These are phyloP conservation scores for Lipomyces yamanashiensis DNA, from an alignment of 805 yeast species.

Conservation along the genomic window DNA sequence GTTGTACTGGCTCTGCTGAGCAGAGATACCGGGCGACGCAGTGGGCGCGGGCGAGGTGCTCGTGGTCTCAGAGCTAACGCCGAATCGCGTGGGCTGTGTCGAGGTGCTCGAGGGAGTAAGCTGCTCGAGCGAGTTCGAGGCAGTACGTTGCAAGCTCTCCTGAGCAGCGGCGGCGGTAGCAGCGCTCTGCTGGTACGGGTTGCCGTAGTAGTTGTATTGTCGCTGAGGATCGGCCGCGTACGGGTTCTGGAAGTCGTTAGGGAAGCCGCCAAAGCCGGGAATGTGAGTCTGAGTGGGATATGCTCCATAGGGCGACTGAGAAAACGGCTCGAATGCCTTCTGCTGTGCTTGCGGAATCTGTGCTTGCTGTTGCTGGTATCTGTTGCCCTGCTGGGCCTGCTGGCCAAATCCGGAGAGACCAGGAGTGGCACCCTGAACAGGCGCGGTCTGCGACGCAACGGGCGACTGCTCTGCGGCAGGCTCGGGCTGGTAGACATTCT, in stretches of 20 bases:
- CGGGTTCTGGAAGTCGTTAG: constrained; percentile 36
- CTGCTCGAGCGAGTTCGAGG: constrained; percentile 33
- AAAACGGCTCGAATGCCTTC: constrained; percentile 37
- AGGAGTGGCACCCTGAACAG: constrained; percentile 7
- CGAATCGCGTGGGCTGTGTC: constrained; percentile 36
- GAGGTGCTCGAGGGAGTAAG: constrained; percentile 35
- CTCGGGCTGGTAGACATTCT: constrained; percentile 16
- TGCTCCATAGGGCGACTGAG: constrained; percentile 36
- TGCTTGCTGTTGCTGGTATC: constrained; percentile 31
- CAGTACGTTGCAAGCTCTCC: constrained; percentile 32
- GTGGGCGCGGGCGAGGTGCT: constrained; percentile 34
- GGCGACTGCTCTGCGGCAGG: constrained; percentile 23
- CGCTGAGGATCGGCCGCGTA: constrained; percentile 37
- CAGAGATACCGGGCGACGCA: constrained; percentile 31
- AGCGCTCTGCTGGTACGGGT: constrained; percentile 32
- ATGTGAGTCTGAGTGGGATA: constrained; percentile 36
- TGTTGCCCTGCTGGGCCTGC: constrained; percentile 33
- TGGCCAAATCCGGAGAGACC: constrained; percentile 32
- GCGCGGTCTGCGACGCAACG: too few species aligned
- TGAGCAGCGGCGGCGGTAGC: constrained; percentile 27
- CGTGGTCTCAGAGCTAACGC: constrained; percentile 32
- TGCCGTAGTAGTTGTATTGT: constrained; percentile 30
- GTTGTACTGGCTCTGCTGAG: constrained; percentile 35
- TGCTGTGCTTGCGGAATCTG: constrained; percentile 19
- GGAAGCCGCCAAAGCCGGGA: constrained; percentile 38